Evolutionary conservation across 352 stramenopile genomes (phyloP), one percentile per base, ranked within the genome.

Genomic region (Globisporangium takayamanum): DNA sequence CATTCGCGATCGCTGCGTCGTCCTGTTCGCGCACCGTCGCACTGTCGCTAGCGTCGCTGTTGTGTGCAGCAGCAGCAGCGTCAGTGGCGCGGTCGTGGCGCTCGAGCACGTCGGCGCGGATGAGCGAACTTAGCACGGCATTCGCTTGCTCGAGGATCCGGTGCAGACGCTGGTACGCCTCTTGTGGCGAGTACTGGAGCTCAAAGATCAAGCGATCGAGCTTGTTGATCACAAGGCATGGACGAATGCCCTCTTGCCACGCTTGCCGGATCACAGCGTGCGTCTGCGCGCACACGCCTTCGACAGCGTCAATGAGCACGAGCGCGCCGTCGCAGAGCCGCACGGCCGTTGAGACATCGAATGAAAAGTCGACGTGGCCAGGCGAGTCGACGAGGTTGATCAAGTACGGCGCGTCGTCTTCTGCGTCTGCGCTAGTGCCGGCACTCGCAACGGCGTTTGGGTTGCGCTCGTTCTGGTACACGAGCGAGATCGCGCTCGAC

Each of bases 191-290:
- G 47, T 98, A 86, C 56, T 96, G 88, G 28, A 98, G 72, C 70
- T 98, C 92, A 16, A 90, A 88, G 68, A 96, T 95, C 30, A 99
- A 72, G 12, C 96, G 84, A 73, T 99, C 96, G 58, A 99, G 88
- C 71, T 99, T 99, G 72, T 99, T 99, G 60, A 99, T 88, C 18
- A 99, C 89, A 26, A 99, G 80, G 60, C 97, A 95, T 7, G 94
- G 91, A 4, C 93, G 86, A 53, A 98, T 88, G 46, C 96, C 84
- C 70, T 98, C 93, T 36, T 92, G 70, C 76, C 94, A 97, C 33
- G 95, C 96, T 75, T 98, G 92, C 25, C 93, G 82, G 39, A 99
- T 78, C 2, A 99, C 90, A 4, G 89, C 90, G 66, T 97, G 88
- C 6, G 95, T 99, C 64, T 98, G 89, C 2, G 95, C 92, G 67